Conservation (phyloP, 2,329 filamentous ascomycete species). For the Penicillium sp. region DNA sequence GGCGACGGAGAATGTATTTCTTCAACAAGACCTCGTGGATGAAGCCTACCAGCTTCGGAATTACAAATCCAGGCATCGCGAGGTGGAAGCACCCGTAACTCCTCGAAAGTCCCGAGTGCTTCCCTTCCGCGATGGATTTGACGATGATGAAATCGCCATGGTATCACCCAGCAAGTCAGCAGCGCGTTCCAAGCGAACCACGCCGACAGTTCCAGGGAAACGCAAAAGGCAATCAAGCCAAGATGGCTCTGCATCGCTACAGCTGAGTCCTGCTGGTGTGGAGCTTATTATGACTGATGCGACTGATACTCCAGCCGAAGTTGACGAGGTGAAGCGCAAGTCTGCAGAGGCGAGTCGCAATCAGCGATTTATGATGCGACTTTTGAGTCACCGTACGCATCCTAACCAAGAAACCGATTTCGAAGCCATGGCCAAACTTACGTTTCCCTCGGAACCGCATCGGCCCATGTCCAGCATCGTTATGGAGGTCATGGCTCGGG, state of each 20-base stretch:
- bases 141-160: slow-evolving; percentile 60
- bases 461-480: slow-evolving; percentile 55
- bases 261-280: slow-evolving; percentile 36
- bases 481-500: slow-evolving; percentile 50
- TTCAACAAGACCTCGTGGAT: slow-evolving; percentile 60
- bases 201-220: slow-evolving; percentile 58
- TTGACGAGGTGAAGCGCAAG: slow-evolving; percentile 28
- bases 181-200: slow-evolving; percentile 51
- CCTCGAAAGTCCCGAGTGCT: slow-evolving; percentile 52
- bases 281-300: slow-evolving; percentile 29
- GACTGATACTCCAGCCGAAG: slow-evolving; percentile 30
- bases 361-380: slow-evolving; percentile 50
- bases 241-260: slow-evolving; percentile 54
- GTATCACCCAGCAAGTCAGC: slow-evolving; percentile 56
- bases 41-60: slow-evolving; percentile 52
- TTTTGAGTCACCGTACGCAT: slow-evolving; percentile 57
- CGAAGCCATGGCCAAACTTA: slow-evolving; percentile 53
- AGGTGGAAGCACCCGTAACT: slow-evolving; percentile 46
- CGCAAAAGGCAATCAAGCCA: slow-evolving; percentile 55
- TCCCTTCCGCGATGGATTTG: slow-evolving; percentile 62
- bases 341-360: slow-evolving; percentile 27
- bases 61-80: slow-evolving; percentile 38
- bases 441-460: slow-evolving; percentile 54
- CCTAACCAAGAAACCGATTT: slow-evolving; percentile 52
- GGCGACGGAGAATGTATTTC: slow-evolving; percentile 59